Base-by-base conservation (phyloP, 495 filamentous ascomycete species). In the Recurvomyces mirabilis region DNA sequence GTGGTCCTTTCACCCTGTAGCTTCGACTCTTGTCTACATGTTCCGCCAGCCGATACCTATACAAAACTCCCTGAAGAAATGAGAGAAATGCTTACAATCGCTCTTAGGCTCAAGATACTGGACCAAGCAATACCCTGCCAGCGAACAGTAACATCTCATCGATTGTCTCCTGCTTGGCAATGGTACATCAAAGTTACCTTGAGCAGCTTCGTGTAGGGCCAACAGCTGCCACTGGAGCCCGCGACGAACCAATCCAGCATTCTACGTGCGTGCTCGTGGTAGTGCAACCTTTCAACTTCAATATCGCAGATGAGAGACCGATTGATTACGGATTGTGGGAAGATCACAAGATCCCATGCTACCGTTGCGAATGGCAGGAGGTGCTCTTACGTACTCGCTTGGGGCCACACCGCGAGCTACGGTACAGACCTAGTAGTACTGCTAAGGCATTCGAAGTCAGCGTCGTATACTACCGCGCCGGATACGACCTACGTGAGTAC, bases 261-360 rank as follows among this genome's bases (percentile, higher is more conserved):
- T n/a, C 20, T 11, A 38, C 19, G 9, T 51, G 53, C 32, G 34
- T 57, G 23, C 47, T 57, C 9, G 48, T 57, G 35, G 23, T 47
- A 18, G 54, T 57, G 14, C 54, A 57, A 38, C 52, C 52, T 3
- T 29, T 22, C 39, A 57, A 57, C 47, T 49, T 55, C 47, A 57
- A 57, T 28, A 41, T 57, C 19, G 55, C 47, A 11, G 54, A 57
- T 37, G 54, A 57, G 30, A 41, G 54, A 22, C 54, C 54, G 5
- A 35, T 57, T 10, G 54, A 57, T 31, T 51, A 55, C 36, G 40
- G 24, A n/a, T 44, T 57, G 5, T 49, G 53, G 43, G n/a, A n/a
- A n/a, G 38, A 54, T 10, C 26, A 10, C 1, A 29, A 35, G 1
- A 31, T 57, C 14, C 52, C 54, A 1, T 42, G 36, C 36, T 55